phyloP scores from a whole-genome alignment of 352 stramenopile species.

The Elongisporangium anandrum region DNA sequence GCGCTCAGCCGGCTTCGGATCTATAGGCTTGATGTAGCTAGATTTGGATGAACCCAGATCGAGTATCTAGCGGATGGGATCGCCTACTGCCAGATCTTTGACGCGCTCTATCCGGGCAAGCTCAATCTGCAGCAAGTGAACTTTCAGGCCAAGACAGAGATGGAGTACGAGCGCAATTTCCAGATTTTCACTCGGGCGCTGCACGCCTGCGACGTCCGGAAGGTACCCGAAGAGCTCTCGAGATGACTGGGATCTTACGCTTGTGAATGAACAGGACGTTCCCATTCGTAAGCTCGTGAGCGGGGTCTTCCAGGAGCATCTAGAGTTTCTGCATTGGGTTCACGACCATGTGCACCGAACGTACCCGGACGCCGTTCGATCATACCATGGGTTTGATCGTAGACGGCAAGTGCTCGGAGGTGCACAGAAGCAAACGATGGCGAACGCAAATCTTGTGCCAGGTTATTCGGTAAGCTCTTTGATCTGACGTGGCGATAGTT shows the following conservation, averaged over 20 bases:
- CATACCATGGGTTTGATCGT: conserved; percentile 50
- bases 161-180: conserved; percentile 68
- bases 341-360: conserved; percentile 78
- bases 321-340: conserved; percentile 80
- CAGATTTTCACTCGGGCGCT: conserved; percentile 47
- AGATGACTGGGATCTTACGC: background rate
- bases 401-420: conserved; percentile 39
- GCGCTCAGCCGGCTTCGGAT: too few relatives aligned
- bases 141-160: conserved; percentile 44
- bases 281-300: conserved; percentile 58
- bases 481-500: background rate
- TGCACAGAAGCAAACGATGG: conserved; percentile 16
- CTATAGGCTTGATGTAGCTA: too few relatives aligned
- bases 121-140: conserved; percentile 49
- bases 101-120: conserved; percentile 67
- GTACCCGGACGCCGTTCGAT: conserved; percentile 49
- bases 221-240: too few relatives aligned
- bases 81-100: conserved; percentile 75
- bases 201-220: conserved; percentile 55
- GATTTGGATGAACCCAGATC: conserved; percentile 39
- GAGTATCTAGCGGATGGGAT: conserved; percentile 78
- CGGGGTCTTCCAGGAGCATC: conserved; percentile 77
- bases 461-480: conserved; percentile 39
- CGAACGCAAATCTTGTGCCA: conserved; percentile 60
- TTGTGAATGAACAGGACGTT: conserved; percentile 39